phyloP scores from a whole-genome alignment of 2,329 filamentous ascomycete genomes.

The Truncatella angustata region DNA sequence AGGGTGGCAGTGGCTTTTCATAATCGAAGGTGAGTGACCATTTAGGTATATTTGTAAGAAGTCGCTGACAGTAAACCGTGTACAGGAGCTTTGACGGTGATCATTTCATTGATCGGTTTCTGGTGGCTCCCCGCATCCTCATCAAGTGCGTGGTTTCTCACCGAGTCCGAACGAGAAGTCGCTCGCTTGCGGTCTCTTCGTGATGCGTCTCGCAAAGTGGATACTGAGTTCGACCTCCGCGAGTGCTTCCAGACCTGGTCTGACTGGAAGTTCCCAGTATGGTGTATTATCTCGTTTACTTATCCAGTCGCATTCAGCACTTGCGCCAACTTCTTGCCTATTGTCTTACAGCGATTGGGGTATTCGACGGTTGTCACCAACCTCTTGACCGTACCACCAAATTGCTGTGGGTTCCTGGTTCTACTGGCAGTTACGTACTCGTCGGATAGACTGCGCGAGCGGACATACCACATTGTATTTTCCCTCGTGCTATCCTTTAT shows the following conservation, averaged over 20 bases:
- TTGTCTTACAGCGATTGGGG: conserved; percentile 43
- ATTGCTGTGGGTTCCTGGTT: conserved; percentile 44
- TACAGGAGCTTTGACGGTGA: not conserved
- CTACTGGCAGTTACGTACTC: conserved; percentile 41
- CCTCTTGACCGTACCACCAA: conserved; percentile 47
- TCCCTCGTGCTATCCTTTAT: conserved; percentile 32
- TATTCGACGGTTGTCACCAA: conserved; percentile 44
- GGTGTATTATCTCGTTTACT: conserved; percentile 44
- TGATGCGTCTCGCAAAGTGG: conserved; percentile 40
- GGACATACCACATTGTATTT: conserved; percentile 44
- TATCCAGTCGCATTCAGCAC: conserved; percentile 45
- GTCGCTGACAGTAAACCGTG: too few species aligned
- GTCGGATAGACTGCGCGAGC: conserved; percentile 42
- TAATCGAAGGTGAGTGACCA: conserved; percentile 24
- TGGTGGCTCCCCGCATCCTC: conserved; percentile 32
- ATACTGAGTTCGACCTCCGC: conserved; percentile 34
- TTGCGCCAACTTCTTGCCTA: conserved; percentile 44
- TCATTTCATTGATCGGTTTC: not conserved
- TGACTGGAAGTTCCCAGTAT: conserved; percentile 33
- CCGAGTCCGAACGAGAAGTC: conserved; percentile 39
- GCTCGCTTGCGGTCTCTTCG: conserved; percentile 42
- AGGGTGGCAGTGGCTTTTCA: conserved; percentile 17
- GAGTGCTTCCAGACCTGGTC: conserved; percentile 42
- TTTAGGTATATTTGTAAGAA: not conserved
- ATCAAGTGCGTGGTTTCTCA: conserved; percentile 43